Evolutionary conservation across 129 eudicot genomes (phyloP).

Genomic region (Saposhnikovia divaricata): DNA sequence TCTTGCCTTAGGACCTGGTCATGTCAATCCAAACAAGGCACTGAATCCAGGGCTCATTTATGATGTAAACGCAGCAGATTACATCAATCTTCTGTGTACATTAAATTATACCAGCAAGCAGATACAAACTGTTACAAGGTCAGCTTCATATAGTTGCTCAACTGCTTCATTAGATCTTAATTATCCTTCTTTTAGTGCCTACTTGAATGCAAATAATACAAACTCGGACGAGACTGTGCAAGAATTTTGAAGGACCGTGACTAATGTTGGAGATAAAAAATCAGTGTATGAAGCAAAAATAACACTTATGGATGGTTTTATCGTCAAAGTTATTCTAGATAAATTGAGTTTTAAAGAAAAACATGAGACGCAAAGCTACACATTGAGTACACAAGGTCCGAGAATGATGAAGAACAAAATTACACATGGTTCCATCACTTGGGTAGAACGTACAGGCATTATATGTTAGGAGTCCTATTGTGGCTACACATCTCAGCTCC

Average conservation of each 20-base stretch:
- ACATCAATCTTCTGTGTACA: conserved; percentile 53
- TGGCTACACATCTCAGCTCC: conserved; percentile 33
- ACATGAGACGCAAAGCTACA: conserved; percentile 61
- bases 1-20: conserved; percentile 65
- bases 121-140: conserved; percentile 44
- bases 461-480: conserved; percentile 68
- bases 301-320: conserved; percentile 25
- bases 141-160: conserved; percentile 34
- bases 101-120: conserved; percentile 44
- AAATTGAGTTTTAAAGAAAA: conserved; percentile 35
- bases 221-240: conserved; percentile 6
- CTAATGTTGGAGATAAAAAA: conserved; percentile 40
- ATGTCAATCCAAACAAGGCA: conserved; percentile 61
- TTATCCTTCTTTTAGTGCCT: conserved; percentile 75
- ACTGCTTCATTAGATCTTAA: conserved; percentile 54
- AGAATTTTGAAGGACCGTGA: conserved; percentile 50
- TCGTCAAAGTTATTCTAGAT: conserved; percentile 39
- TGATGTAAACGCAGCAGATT: conserved; percentile 36
- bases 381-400: conserved; percentile 41
- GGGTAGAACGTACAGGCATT: conserved; percentile 38
- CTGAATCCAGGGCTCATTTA: conserved; percentile 70
- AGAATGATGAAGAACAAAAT: conserved; percentile 17
- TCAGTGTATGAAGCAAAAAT: conserved; percentile 33
- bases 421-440: conserved; percentile 42
- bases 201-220: conserved; percentile 23